A percentile compares a stretch with the other conserved stretches of the same genome.
These are phyloP conservation scores for Pleurotus platypus DNA, from an alignment of 768 basidiomycete genomes.

Conservation along the genomic window DNA sequence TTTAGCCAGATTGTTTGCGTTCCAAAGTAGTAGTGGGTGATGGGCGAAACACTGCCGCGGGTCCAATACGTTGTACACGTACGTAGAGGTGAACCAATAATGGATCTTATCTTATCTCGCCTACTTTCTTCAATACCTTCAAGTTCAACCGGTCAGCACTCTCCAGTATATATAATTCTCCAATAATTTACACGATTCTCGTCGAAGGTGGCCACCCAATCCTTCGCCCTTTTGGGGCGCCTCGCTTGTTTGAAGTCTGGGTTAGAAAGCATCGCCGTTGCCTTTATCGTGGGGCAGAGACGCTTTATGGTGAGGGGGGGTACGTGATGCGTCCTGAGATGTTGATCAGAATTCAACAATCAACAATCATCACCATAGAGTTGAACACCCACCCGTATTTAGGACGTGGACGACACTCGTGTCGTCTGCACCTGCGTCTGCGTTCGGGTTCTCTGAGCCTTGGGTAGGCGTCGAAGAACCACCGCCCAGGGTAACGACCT, in stretches of 20 bases:
- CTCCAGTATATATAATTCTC: too few relatives aligned
- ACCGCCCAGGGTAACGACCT: conserved; percentile 92
- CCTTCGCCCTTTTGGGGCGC: too few relatives aligned
- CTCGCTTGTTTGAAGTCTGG: too few relatives aligned
- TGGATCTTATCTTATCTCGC: too few relatives aligned
- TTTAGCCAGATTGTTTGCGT: conserved; percentile 10
- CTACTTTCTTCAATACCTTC: too few relatives aligned
- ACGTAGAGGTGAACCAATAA: too few relatives aligned
- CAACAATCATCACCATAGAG: conserved; percentile 1
- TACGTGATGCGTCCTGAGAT: conserved; percentile 73
- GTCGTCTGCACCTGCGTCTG: conserved; percentile 61
- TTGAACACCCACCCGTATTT: conserved; percentile 79
- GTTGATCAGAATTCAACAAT: background rate
- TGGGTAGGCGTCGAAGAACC: conserved; percentile 69
- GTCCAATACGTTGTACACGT: too few relatives aligned
- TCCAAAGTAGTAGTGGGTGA: background rate
- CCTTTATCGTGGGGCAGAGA: background rate
- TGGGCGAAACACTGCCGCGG: background rate
- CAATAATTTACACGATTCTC: too few relatives aligned
- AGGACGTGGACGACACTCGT: conserved; percentile 82
- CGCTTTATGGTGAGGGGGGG: conserved; percentile 52
- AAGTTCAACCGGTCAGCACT: too few relatives aligned
- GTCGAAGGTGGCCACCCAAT: too few relatives aligned
- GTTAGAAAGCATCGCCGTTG: too few relatives aligned
- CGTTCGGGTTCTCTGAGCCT: background rate